phyloP scores from a whole-genome alignment of 768 basidiomycete species.

The Leucosporidium creatinivorum region DNA sequence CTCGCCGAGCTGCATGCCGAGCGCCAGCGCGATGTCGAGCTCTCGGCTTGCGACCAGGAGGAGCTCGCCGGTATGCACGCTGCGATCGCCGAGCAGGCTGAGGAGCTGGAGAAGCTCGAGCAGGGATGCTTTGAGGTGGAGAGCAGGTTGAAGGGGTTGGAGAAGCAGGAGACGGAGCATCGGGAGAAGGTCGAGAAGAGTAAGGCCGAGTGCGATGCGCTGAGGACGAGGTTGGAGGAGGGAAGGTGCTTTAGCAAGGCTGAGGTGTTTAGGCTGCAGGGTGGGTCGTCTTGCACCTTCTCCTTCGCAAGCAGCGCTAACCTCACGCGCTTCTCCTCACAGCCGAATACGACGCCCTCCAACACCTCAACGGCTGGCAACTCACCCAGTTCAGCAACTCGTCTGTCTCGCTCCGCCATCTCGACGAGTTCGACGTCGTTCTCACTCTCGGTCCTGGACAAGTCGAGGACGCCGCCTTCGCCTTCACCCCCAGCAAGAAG shows the following conservation, averaged over 20 bases:
- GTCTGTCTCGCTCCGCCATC: conserved; percentile 17
- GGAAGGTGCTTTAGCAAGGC: conserved; percentile 28
- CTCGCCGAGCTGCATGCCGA: conserved; percentile 27
- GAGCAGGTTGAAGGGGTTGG: background rate
- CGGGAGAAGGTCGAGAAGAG: background rate
- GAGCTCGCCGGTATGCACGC: conserved; percentile 25
- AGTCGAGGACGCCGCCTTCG: background rate
- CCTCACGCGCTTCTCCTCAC: background rate
- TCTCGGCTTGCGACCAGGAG: conserved; percentile 31
- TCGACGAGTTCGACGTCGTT: conserved; percentile 24
- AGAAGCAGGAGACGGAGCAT: background rate
- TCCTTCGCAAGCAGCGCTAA: too few relatives aligned
- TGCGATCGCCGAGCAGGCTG: conserved; percentile 35
- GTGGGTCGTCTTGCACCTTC: conserved; percentile 10
- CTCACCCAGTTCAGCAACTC: conserved; percentile 11
- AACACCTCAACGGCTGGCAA: conserved; percentile 34
- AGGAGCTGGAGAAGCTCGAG: conserved; percentile 20
- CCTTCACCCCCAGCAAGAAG: background rate
- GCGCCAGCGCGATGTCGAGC: conserved; percentile 29
- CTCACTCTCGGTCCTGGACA: conserved; percentile 5
- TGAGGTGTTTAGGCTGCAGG: conserved; percentile 32
- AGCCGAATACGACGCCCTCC: conserved; percentile 34
- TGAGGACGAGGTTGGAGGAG: conserved; percentile 11
- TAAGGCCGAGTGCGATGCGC: background rate
- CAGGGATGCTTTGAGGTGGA: conserved; percentile 3